phyloP scores from a whole-genome alignment of 306 rosid species.

The Cicer arietinum region DNA sequence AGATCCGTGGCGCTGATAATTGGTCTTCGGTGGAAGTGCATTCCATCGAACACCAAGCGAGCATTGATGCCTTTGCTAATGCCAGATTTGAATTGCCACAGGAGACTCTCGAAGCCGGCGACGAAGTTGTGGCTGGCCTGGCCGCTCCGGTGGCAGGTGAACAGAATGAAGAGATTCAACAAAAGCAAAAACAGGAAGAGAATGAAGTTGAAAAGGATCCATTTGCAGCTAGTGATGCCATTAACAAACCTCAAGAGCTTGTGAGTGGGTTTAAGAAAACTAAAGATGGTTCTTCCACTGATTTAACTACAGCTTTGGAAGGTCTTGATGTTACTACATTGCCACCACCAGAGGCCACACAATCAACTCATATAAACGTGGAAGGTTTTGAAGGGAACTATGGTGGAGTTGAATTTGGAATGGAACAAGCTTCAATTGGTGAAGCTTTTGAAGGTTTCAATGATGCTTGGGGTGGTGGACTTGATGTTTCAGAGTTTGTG shows the following conservation, averaged over 20 bases:
- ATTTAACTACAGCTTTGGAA: slow-evolving; percentile 76
- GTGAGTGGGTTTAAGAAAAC: slow-evolving; percentile 86
- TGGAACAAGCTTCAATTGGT: slow-evolving; percentile 72
- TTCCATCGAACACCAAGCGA: slow-evolving; percentile 72
- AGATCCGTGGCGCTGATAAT: slow-evolving; percentile 86
- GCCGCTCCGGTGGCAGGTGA: slow-evolving; percentile 63
- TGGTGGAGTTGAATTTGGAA: slow-evolving; percentile 91
- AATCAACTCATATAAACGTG: slow-evolving; percentile 81
- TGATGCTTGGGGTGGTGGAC: slow-evolving; percentile 98
- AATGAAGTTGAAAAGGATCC: slow-evolving; percentile 71
- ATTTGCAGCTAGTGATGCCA: slow-evolving; percentile 90
- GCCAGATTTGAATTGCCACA: slow-evolving; percentile 72
- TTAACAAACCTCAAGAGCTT: slow-evolving; percentile 77
- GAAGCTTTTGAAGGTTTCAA: slow-evolving; percentile 91
- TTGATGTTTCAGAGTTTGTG: slow-evolving; percentile 88
- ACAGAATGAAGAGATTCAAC: slow-evolving; percentile 60
- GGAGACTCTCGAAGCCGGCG: slow-evolving; percentile 84
- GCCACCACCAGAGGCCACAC: slow-evolving; percentile 94
- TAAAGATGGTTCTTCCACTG: slow-evolving; percentile 76
- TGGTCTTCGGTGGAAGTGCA: slow-evolving; percentile 65
- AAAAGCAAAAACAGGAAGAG: slow-evolving; percentile 61
- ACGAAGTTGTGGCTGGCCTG: slow-evolving; percentile 65
- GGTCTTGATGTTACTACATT: slow-evolving; percentile 87
- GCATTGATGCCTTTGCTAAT: slow-evolving; percentile 63
- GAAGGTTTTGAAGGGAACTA: slow-evolving; percentile 98